Base-by-base conservation (phyloP, 306 rosid species). In the Comarum palustre region DNA sequence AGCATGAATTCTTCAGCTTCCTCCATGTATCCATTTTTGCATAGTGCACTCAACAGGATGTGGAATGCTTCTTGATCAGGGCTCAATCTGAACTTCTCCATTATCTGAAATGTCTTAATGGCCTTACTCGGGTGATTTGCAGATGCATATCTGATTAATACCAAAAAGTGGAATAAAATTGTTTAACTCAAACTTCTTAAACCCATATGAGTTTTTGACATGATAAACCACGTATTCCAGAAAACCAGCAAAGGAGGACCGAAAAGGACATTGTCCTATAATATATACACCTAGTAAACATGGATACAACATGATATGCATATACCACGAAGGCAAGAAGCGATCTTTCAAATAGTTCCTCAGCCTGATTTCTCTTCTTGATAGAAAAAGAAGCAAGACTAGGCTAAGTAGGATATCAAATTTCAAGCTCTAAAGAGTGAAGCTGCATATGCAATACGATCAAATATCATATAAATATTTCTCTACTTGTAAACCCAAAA, bases 1-100 rank as follows among this genome's bases (percentile, higher is more conserved):
- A 90, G 81, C 97, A 93, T 90, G 75, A 87, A 86, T 82, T 91
- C 98, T 87, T 93, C 96, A 31, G 97, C 98, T 82, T 93, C 96
- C 75, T 93, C 97, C 2, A 87, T 79, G 62, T 85, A 84, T 42
- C 90, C 97, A 74, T 89, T 71, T 64, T 75, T 82, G 82, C 97
- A 91, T 25, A 93, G 97, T 29, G 91, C 80, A 68, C 69, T 82
- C 76, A 93, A 73, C 62, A 91, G 87, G 16, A 78, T 72, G 77
- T 69, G 76, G 76, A 85, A 83, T 58, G 94, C 92, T 75, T 81
- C 91, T 72, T 80, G 87, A 81, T 93, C 96, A 54, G 90, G 92
- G 75, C 74, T 60, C 94, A 91, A 69, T 73, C 83, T 86, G 75
- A 89, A 90, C 80, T 84, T 91, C 79, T 90, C 92, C 90, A 93